phyloP scores from a whole-genome alignment of 2,329 filamentous ascomycete species.

The Cytospora piceicola region DNA sequence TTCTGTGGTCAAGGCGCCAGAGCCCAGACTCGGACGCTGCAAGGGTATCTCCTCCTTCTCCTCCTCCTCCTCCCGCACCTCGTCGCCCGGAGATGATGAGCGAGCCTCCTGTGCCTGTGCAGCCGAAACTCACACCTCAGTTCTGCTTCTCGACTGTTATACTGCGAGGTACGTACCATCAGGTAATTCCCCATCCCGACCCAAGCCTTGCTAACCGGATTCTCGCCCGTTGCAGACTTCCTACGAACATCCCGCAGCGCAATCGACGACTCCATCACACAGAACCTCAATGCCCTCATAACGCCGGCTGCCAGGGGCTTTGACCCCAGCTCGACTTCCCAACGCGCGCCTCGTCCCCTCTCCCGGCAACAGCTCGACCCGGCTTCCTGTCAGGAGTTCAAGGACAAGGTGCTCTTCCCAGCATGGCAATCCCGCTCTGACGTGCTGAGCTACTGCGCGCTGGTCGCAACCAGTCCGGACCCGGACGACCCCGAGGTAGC shows the following conservation, averaged over 20 bases:
- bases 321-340: conserved; percentile 76
- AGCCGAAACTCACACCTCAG: conserved; percentile 67
- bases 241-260: conserved; percentile 80
- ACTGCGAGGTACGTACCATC: conserved; percentile 61
- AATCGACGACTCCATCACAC: conserved; percentile 91
- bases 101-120: conserved; percentile 44
- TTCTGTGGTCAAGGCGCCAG: conserved; percentile 52
- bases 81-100: conserved; percentile 47
- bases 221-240: conserved; percentile 67
- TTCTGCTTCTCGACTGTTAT: conserved; percentile 76
- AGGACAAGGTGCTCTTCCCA: conserved; percentile 78
- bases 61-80: not conserved
- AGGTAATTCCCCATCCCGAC: not conserved
- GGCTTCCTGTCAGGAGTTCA: conserved; percentile 71
- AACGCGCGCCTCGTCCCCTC: conserved; percentile 57
- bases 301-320: conserved; percentile 75
- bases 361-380: conserved; percentile 60
- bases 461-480: conserved; percentile 85
- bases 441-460: conserved; percentile 85
- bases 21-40: conserved; percentile 46
- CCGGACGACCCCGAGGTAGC: conserved; percentile 81
- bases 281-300: conserved; percentile 87
- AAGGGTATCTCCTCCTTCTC: conserved; percentile 30
- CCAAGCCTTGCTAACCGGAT: conserved; percentile 1
- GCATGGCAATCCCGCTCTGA: conserved; percentile 84